Evolutionary conservation across 345 rosid genomes (phyloP), one percentile per base, ranked within the genome.

Genomic region (Brassica incana): DNA sequence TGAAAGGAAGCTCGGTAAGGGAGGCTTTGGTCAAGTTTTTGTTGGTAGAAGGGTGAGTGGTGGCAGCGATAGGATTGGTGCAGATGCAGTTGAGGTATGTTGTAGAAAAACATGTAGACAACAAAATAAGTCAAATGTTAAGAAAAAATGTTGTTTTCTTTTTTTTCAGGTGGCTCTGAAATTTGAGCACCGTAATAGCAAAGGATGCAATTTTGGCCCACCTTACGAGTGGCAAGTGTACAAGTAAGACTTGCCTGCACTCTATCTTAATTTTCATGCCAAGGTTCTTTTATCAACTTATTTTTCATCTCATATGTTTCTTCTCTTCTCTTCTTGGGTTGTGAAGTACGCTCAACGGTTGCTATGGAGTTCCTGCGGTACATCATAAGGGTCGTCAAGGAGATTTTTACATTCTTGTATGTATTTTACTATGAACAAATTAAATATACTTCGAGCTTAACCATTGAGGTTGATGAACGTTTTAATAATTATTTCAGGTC

Each of bases 221-320:
- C 99, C 99, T 43, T 84, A 89, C 18, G 98, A 95, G 88, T 95
- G 99, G 99, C 97, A 91, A 81, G 97, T 95, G 71, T 95, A 95
- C 91, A 87, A 85, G 99, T 93, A 78, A 76, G 90, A 77, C 45
- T 66, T 75, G 16, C 71, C 6, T 35, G 72, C 20, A 61, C 32
- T 59, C 40, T 77, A 11, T 76, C 71, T 56, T 14, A 30, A n/a
- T 11, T 45, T 54, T 43, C 5, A 8, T 23, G 66, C 30, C 5
- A 61, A 6, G 25, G 36, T 74, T 74, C 67, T 72, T 32, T 50
- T 74, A 40, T 40, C 16, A 56, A 12, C 56, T 72, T 32, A 27
- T 23, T 58, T 16, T 59, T 72, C 16, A 67, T 81, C 64, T 72
- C 63, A 65, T 62, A 40, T 58, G 62, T 59, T 68, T 59, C n/a